Evolutionary conservation across 305 asterid genomes (phyloP), one percentile per base, ranked within the genome.

Genomic region (Salvia sclarea): DNA sequence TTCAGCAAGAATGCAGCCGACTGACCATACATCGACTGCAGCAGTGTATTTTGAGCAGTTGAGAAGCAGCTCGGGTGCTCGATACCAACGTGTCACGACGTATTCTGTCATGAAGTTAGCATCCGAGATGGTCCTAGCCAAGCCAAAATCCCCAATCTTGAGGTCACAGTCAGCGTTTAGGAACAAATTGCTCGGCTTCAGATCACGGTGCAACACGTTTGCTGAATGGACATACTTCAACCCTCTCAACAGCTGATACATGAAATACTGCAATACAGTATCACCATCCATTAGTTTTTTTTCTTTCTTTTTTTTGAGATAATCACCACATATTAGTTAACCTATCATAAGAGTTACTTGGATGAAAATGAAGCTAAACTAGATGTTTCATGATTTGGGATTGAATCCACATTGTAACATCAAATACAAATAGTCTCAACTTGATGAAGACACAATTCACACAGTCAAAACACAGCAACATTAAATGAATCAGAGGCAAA

Each of bases 1-100:
- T 17, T 59, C 74, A 69, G 74, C 74, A 48, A 69, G 74, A 48
- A 69, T 69, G 68, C 74, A 69, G 14, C 61, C 74, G n/a, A 50
- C 74, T 1, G 74, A 69, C 74, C 74, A 69, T 1, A 69, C 13
- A 48, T 69, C 74, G 6, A 69, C 50, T 1, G 74, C 67, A 33
- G 74, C 68, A 14, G 68, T 69, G n/a, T 69, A 69, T 18, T 69
- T 59, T 3, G 74, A 69, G 68, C 74, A 69, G 45, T 47, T 69
- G 24, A 69, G 74, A 31, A 69, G 74, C 14, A 69, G 25, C 5
- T 69, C 67, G 7, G 74, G 74, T 28, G 74, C 74, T 21, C 74
- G 52, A 47, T 69, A 69, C 68, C 68, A 69, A 33, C 68, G 74
- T 8, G 74, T 69, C 0, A 69, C 74, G 14, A 69, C 74, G 38